Evolutionary conservation across 352 stramenopile species (phyloP), one percentile per base, ranked within the genome.

Genomic region (Stramenopiles sp.): DNA sequence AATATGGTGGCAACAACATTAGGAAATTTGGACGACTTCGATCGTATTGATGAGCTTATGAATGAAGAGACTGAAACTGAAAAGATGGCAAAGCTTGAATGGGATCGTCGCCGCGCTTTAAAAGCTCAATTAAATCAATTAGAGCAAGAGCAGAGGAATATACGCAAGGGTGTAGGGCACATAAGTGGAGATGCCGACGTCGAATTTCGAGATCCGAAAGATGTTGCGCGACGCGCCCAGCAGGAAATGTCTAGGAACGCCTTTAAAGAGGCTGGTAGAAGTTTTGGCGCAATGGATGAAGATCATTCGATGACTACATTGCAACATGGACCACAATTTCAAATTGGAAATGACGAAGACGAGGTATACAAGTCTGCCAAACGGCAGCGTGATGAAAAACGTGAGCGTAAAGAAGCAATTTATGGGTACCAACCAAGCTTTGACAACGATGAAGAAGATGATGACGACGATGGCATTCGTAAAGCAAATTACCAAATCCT

Each of bases 401-500:
- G 39, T 14, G 39, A 55, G 4, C 4, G 4, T 14, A 55, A 55
- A 55, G 39, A 55, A 55, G 39, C 39, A 14, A 55, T 55, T 4
- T 55, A 55, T 55, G 39, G 39, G 14, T 55, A 55, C 14, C 4
- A 4, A 14, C 39, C 39, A 55, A 55, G 4, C 4, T 55, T 55
- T 81, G 87, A 88, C 55, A 44, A 30, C 27, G 86, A 87, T 7
- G 86, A 92, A 83, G 91, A 91, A 83, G 88, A 90, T 80, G 8
- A 87, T 76, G 88, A 92, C 39, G 86, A 89, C 80, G 94, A 89
- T 44, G 90, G 91, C 84, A 96, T 94, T 84, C 89, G 95, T 84
- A 92, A 92, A 67, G 95, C 95, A 67, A 91, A 90, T 80, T 93
- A 94, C 83, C 88, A 95, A 82, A 99, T 99, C 80, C 92, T 99